Percentiles rank a stretch among this genome's conserved stretches.
phyloP scores from a whole-genome alignment of 805 yeast genomes.

The Wickerhamomyces subpelliculosus region DNA sequence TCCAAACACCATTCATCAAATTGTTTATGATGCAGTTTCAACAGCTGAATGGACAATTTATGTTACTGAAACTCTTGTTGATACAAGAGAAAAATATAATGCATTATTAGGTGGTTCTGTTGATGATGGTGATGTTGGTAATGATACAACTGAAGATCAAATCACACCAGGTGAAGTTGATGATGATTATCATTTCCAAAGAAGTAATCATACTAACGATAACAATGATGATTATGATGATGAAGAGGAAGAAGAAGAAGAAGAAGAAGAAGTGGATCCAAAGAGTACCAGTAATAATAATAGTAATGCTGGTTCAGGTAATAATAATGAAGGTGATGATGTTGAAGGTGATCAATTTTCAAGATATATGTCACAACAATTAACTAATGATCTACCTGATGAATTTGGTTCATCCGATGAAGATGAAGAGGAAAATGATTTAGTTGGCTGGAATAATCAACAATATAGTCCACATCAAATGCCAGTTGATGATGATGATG shows the following conservation, averaged over 20 bases:
- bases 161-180: slow-evolving; percentile 31
- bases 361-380: slow-evolving; percentile 68
- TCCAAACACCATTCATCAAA: slow-evolving; percentile 23
- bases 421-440: slow-evolving; percentile 26
- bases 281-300: not conserved
- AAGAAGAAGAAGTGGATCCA: slow-evolving; percentile 16
- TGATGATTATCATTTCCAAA: slow-evolving; percentile 19
- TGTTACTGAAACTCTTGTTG: slow-evolving; percentile 75
- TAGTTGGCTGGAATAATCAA: slow-evolving; percentile 15
- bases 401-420: slow-evolving; percentile 54
- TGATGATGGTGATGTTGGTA: slow-evolving; percentile 23
- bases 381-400: slow-evolving; percentile 49
- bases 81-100: slow-evolving; percentile 89
- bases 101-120: slow-evolving; percentile 80
- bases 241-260: slow-evolving; percentile 18
- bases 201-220: slow-evolving; percentile 13
- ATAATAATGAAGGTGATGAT: slow-evolving; percentile 11
- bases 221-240: slow-evolving; percentile 26
- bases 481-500: slow-evolving; percentile 47
- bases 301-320: slow-evolving; percentile 18
- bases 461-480: slow-evolving; percentile 9
- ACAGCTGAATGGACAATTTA: slow-evolving; percentile 68
- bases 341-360: slow-evolving; percentile 22
- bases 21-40: slow-evolving; percentile 29
- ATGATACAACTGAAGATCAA: slow-evolving; percentile 19